Percentiles rank a stretch among this genome's conserved stretches.
Evolutionary conservation across 2,329 filamentous ascomycete species (phyloP).

Genomic region (Epichloe bromicola): DNA sequence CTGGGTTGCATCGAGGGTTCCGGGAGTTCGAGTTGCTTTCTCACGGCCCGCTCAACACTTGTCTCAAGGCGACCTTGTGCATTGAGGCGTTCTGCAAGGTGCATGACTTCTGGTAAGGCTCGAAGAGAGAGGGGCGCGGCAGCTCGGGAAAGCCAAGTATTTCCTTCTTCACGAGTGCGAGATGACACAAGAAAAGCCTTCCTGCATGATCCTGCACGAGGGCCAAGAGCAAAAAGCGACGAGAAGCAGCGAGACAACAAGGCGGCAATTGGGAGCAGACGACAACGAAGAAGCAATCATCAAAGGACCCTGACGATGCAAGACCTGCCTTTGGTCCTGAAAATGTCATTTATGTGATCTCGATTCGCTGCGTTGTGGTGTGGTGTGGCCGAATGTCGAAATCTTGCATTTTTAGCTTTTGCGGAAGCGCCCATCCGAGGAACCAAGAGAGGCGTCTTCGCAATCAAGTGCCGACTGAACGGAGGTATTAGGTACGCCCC

Average conservation of each 20-base stretch:
- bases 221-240: neutral
- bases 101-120: neutral
- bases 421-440: neutral
- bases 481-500: neutral
- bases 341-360: neutral
- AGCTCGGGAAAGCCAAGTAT: neutral
- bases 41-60: neutral
- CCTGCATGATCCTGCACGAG: neutral
- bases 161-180: neutral
- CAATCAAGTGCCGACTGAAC: conserved; percentile 1
- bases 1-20: neutral
- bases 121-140: neutral
- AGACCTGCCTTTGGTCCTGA: neutral
- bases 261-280: no score
- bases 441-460: neutral
- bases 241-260: neutral
- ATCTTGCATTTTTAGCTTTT: neutral
- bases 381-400: neutral
- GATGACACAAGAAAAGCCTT: neutral
- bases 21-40: neutral
- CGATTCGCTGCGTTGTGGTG: neutral
- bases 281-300: no score
- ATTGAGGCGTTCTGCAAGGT: neutral
- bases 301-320: neutral
- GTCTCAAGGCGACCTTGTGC: neutral